Percentiles rank a stretch among this genome's conserved stretches.
phyloP scores from a whole-genome alignment of 169 alveolate genomes.

The Eimeria tenella region DNA sequence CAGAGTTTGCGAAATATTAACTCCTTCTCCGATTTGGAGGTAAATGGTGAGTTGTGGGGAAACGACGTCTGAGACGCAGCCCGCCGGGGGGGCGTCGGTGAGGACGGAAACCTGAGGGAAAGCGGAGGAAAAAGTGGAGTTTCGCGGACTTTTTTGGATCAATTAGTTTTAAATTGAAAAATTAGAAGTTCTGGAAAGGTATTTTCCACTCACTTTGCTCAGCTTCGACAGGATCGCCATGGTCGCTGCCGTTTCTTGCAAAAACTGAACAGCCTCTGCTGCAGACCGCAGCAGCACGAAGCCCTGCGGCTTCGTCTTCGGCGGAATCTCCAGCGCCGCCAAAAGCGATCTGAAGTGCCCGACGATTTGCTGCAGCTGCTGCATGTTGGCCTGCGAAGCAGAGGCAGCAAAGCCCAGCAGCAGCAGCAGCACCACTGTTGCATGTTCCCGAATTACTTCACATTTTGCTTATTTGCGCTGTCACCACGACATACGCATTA shows the following conservation, averaged over 20 bases:
- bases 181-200: too few relatives aligned
- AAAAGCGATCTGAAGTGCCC: slow-evolving; percentile 49
- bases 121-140: neutral
- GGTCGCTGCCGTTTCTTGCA: neutral
- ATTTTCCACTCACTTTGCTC: neutral
- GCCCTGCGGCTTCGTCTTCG: slow-evolving; percentile 64
- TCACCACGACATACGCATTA: too few relatives aligned
- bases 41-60: slow-evolving; percentile 16
- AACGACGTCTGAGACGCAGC: slow-evolving; percentile 70
- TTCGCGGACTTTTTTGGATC: neutral
- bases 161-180: neutral
- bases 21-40: slow-evolving; percentile 57
- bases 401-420: neutral
- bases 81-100: neutral
- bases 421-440: too few relatives aligned
- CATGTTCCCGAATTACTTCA: too few relatives aligned
- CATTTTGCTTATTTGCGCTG: too few relatives aligned
- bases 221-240: slow-evolving; percentile 35
- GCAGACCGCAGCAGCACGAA: slow-evolving; percentile 4
- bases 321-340: slow-evolving; percentile 74
- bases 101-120: slow-evolving; percentile 14
- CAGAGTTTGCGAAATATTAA: slow-evolving; percentile 67
- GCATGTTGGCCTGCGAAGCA: slow-evolving; percentile 39
- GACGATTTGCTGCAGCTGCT: slow-evolving; percentile 57
- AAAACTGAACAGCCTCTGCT: neutral